A percentile compares a stretch with the other conserved stretches of the same genome.
These are phyloP conservation scores for Phytophthora nicotianae DNA, from an alignment of 352 stramenopile genomes.

Conservation along the genomic window DNA sequence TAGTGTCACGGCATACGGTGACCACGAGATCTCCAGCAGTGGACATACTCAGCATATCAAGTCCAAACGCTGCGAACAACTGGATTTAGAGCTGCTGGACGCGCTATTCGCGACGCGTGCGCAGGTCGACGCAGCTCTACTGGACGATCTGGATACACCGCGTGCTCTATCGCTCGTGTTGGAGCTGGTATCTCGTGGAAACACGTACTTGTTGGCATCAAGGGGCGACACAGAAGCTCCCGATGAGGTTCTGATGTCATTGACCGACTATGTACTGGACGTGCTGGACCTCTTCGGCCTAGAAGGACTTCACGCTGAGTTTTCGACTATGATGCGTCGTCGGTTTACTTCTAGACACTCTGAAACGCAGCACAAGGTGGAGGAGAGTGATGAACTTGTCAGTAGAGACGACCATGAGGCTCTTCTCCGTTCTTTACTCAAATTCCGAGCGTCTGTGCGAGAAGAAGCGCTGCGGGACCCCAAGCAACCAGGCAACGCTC, in stretches of 20 bases:
- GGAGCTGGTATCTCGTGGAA: constrained; percentile 68
- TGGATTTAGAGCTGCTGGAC: constrained; percentile 64
- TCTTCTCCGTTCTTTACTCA: constrained; percentile 56
- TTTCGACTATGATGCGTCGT: constrained; percentile 43
- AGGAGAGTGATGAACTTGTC: constrained; percentile 4
- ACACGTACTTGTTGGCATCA: constrained; percentile 62
- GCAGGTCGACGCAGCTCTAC: constrained; percentile 64
- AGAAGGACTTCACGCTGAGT: constrained; percentile 56
- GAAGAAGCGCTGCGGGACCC: constrained; percentile 61
- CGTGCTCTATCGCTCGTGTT: constrained; percentile 65
- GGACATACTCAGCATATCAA: constrained; percentile 8
- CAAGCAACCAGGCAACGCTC: constrained; percentile 38
- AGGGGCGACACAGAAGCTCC: constrained; percentile 34
- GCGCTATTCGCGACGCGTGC: constrained; percentile 57
- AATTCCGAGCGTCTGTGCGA: constrained; percentile 69
- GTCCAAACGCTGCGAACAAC: constrained; percentile 52
- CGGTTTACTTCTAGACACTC: constrained; percentile 35
- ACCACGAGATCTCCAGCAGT: constrained; percentile 18
- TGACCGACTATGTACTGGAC: constrained; percentile 75
- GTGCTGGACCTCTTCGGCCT: constrained; percentile 73
- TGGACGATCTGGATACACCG: constrained; percentile 92
- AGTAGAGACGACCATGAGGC: constrained; percentile 35
- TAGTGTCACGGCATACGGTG: constrained; percentile 52
- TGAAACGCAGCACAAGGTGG: constrained; percentile 9
- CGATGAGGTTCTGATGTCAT: constrained; percentile 57